Conservation (phyloP, 2,329 filamentous ascomycete genomes). For the Clarireedia sp. region DNA sequence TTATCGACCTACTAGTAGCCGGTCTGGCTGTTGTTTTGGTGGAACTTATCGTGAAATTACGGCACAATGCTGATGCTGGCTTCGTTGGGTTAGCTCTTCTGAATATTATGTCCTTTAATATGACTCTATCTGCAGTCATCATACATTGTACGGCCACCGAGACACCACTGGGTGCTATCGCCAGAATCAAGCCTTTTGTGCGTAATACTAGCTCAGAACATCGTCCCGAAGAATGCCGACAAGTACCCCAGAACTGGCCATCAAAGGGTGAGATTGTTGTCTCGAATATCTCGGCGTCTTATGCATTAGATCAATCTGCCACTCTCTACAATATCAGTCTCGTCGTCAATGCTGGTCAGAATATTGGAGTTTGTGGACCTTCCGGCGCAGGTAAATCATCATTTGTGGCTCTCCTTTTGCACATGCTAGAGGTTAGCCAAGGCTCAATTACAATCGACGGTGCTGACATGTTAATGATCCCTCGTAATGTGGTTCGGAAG, state of each 20-base stretch:
- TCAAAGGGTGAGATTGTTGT: constrained; percentile 27
- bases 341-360: constrained; percentile 39
- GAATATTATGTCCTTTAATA: constrained; percentile 26
- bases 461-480: constrained; percentile 36
- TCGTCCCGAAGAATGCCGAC: constrained; percentile 10
- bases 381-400: constrained; percentile 34
- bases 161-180: constrained; percentile 24
- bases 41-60: constrained; percentile 29
- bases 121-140: constrained; percentile 18
- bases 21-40: constrained; percentile 29
- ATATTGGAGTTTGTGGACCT: constrained; percentile 42
- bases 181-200: constrained; percentile 18
- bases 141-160: constrained; percentile 24
- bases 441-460: constrained; percentile 38
- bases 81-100: constrained; percentile 27
- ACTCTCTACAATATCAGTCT: constrained; percentile 30
- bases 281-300: constrained; percentile 24
- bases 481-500: constrained; percentile 37
- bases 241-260: constrained; percentile 15
- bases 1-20: constrained; percentile 22
- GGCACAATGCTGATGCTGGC: constrained; percentile 20
- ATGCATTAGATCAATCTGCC: constrained; percentile 18
- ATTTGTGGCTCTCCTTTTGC: constrained; percentile 40
- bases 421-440: constrained; percentile 39
- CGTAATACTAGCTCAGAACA: constrained; percentile 13